Percentiles rank a stretch among this genome's conserved stretches.
These are phyloP conservation scores for Sisymbrium altissimum DNA, from an alignment of 345 rosid species.

Conservation along the genomic window DNA sequence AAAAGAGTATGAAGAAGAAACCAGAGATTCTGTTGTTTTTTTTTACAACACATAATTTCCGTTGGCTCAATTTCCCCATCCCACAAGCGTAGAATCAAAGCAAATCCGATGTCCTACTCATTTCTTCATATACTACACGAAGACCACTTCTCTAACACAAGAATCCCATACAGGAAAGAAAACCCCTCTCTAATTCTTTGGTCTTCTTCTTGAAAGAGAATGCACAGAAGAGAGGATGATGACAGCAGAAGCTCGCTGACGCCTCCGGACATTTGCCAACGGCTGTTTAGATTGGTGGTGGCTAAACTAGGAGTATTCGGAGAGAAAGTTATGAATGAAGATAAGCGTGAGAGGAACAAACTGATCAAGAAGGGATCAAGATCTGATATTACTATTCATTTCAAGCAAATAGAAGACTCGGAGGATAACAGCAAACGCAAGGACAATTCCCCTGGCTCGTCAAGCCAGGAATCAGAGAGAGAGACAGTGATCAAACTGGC, in stretches of 20 bases:
- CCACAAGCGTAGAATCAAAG: conserved; percentile 29
- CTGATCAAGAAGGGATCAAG: conserved; percentile 26
- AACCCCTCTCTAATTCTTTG: neutral
- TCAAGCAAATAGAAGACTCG: conserved; percentile 31
- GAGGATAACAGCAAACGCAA: conserved; percentile 12
- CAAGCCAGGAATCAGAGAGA: conserved; percentile 20
- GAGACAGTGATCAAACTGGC: conserved; percentile 20
- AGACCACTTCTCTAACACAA: conserved; percentile 6
- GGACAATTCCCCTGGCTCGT: conserved; percentile 6
- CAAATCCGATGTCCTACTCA: conserved; percentile 11
- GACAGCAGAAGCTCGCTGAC: conserved; percentile 11
- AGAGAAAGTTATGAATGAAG: conserved; percentile 17
- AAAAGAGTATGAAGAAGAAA: conserved; percentile 18
- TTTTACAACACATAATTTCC: neutral
- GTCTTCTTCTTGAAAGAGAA: conserved; percentile 22
- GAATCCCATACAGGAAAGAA: conserved; percentile 8
- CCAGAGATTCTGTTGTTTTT: neutral
- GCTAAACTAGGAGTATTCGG: conserved; percentile 22
- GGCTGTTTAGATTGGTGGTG: conserved; percentile 25
- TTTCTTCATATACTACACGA: conserved; percentile 18
- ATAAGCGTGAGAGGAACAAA: conserved; percentile 16
- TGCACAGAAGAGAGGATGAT: conserved; percentile 18
- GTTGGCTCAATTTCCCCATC: conserved; percentile 17
- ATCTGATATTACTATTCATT: conserved; percentile 29
- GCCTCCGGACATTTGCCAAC: conserved; percentile 22